phyloP scores from a whole-genome alignment of 495 filamentous ascomycete genomes.

The Letharia lupina region DNA sequence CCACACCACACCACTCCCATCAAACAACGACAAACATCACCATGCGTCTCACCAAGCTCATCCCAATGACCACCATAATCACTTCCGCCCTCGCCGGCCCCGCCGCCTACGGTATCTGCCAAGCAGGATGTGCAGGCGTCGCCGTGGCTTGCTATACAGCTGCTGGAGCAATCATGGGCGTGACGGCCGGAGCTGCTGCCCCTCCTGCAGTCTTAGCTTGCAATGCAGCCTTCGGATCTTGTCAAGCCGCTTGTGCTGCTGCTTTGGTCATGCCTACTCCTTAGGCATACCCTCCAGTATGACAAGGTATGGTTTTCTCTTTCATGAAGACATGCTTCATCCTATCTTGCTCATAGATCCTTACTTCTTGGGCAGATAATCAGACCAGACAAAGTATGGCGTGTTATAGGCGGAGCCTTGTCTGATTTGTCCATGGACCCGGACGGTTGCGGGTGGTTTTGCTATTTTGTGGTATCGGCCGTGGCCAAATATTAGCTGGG shows the following conservation, averaged over 20 bases:
- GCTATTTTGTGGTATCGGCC: background rate
- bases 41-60: conserved; percentile 8
- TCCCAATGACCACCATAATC: conserved; percentile 11
- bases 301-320: background rate
- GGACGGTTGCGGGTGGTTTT: background rate
- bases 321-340: background rate
- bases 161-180: conserved; percentile 42
- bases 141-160: conserved; percentile 46
- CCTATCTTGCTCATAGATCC: too few species aligned
- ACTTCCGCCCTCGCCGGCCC: conserved; percentile 30
- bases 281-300: background rate
- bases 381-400: too few species aligned
- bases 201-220: conserved; percentile 40
- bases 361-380: too few species aligned
- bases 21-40: background rate
- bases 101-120: conserved; percentile 40
- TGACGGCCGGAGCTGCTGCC: conserved; percentile 32
- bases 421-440: background rate
- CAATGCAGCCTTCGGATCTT: conserved; percentile 42
- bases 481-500: background rate
- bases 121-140: conserved; percentile 41
- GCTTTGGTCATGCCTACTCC: conserved; percentile 31
- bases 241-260: conserved; percentile 40
- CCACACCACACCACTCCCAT: background rate
- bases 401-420: background rate